Evolutionary conservation across 2,329 filamentous ascomycete genomes (phyloP).

Genomic region (Gnomoniopsis sp.): DNA sequence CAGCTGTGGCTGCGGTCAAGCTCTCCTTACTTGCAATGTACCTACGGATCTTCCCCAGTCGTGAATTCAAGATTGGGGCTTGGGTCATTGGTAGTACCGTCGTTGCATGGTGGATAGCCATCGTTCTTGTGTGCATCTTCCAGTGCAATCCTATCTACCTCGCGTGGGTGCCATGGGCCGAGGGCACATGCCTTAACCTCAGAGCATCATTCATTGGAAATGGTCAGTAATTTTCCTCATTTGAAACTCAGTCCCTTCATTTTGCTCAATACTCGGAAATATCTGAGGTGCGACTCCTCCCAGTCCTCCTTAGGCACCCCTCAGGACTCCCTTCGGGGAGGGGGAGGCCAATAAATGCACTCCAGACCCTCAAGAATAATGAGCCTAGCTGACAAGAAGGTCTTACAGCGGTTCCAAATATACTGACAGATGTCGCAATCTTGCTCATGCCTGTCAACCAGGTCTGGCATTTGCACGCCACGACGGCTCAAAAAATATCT

Average conservation of each 20-base stretch:
- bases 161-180: conserved; percentile 29
- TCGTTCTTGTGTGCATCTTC: conserved; percentile 25
- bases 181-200: conserved; percentile 37
- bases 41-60: conserved; percentile 25
- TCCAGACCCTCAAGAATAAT: no score
- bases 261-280: no score
- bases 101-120: conserved; percentile 23
- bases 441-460: conserved; percentile 23
- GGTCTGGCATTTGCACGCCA: conserved; percentile 19
- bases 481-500: conserved; percentile 9
- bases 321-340: no score
- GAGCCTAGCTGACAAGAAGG: no score
- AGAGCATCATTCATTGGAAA: conserved; percentile 40
- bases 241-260: background rate
- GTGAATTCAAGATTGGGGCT: conserved; percentile 19
- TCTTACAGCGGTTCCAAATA: conserved; percentile 33
- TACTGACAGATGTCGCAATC: conserved; percentile 36
- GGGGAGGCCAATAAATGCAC: no score
- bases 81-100: conserved; percentile 17
- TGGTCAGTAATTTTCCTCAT: background rate
- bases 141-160: conserved; percentile 38
- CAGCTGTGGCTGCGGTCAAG: conserved; percentile 20
- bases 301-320: no score
- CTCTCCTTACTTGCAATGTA: conserved; percentile 25
- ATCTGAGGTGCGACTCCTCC: no score